These are phyloP conservation scores for Pterulicium gracile DNA, from an alignment of 1,284 basidiomycete genomes.

Conservation along the genomic window DNA sequence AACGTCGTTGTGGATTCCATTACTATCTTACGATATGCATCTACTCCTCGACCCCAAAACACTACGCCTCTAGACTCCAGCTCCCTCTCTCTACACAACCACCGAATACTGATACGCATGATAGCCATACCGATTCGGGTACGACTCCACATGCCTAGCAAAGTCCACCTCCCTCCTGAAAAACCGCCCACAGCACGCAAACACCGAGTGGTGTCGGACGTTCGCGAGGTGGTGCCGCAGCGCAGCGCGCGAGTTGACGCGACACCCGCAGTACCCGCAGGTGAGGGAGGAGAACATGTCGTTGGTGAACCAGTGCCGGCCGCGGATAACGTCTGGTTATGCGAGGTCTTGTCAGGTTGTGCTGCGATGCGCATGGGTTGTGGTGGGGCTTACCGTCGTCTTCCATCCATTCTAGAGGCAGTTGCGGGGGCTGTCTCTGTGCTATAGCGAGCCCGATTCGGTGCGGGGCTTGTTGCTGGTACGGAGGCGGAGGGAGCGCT, in stretches of 20 bases:
- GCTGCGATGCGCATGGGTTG: too few species aligned
- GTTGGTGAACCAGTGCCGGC: conserved; percentile 23
- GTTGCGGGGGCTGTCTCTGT: conserved; percentile 2
- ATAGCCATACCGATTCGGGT: conserved; percentile 9
- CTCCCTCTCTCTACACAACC: too few species aligned
- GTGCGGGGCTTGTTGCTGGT: background rate
- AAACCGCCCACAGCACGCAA: conserved; percentile 29
- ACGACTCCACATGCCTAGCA: conserved; percentile 18
- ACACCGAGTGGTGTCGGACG: conserved; percentile 23
- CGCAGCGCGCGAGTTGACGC: conserved; percentile 23
- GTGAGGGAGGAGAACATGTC: conserved; percentile 23
- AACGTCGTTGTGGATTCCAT: too few species aligned
- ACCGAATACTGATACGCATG: conserved; percentile 13
- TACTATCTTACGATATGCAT: too few species aligned
- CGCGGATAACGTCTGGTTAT: conserved; percentile 19
- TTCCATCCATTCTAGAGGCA: conserved; percentile 22
- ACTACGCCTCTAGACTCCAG: too few species aligned
- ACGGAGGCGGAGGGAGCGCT: conserved; percentile 2
- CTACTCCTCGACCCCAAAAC: too few species aligned
- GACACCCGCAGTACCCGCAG: conserved; percentile 26
- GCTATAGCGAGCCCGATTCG: too few species aligned
- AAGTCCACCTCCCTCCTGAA: conserved; percentile 24
- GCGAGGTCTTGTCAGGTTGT: too few species aligned
- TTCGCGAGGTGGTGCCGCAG: conserved; percentile 24
- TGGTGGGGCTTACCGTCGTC: conserved; percentile 19